phyloP scores from a whole-genome alignment of 257 asterid species.

The Agastache rugosa region DNA sequence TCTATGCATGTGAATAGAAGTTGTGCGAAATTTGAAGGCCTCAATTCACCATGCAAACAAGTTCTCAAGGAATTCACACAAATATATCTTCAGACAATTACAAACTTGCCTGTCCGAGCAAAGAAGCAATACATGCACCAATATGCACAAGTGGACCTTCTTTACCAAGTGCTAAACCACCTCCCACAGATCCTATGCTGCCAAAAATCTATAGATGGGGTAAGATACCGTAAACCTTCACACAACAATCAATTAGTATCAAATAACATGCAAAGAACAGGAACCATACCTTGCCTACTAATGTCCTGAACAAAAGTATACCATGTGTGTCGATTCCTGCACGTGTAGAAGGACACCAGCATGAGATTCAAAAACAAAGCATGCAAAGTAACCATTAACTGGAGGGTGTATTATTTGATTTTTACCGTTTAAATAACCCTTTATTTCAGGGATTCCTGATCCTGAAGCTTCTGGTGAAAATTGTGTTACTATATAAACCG shows the following conservation, averaged over 20 bases:
- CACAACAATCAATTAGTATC: conserved; percentile 20
- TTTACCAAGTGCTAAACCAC: conserved; percentile 98
- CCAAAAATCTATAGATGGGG: conserved; percentile 75
- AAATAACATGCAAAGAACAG: conserved; percentile 24
- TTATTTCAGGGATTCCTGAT: conserved; percentile 98
- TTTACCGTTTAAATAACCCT: conserved; percentile 95
- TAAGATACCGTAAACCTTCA: conserved; percentile 21
- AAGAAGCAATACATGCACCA: conserved; percentile 98
- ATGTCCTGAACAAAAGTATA: conserved; percentile 91
- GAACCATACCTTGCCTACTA: conserved; percentile 84
- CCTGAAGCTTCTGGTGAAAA: conserved; percentile 99
- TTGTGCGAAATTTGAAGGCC: not conserved
- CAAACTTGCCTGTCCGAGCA: conserved; percentile 93
- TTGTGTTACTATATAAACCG: conserved; percentile 80
- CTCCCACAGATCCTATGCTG: conserved; percentile 99
- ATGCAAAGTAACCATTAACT: conserved; percentile 22
- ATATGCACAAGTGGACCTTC: conserved; percentile 99
- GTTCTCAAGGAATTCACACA: conserved; percentile 16
- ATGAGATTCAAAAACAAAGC: conserved; percentile 32
- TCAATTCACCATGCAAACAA: not conserved
- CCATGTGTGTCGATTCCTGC: conserved; percentile 97
- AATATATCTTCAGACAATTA: conserved; percentile 4
- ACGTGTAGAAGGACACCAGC: conserved; percentile 34
- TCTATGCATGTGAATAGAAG: conserved; percentile 21
- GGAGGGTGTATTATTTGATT: not conserved